Conservation (phyloP, 345 rosid genomes). For the Lepidium africanum region DNA sequence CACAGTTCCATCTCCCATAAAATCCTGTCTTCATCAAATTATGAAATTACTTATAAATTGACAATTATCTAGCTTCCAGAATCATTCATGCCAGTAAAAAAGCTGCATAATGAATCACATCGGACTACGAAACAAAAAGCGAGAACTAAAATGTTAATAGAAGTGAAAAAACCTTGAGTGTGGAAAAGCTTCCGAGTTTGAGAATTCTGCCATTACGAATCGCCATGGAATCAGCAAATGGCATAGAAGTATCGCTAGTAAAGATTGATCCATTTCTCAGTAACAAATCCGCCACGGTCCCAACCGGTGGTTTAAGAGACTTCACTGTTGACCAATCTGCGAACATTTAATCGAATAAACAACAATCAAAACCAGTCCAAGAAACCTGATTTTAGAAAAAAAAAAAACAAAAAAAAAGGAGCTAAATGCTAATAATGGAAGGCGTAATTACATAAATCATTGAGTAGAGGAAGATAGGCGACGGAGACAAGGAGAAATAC, state of each 20-base stretch:
- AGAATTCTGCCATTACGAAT: constrained; percentile 61
- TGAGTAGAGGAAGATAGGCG: constrained; percentile 29
- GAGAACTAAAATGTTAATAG: background rate
- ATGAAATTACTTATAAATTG: background rate
- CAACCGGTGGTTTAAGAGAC: constrained; percentile 23
- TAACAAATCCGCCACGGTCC: constrained; percentile 49
- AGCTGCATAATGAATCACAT: background rate
- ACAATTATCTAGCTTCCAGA: background rate
- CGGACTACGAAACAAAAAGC: background rate
- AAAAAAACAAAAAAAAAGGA: background rate
- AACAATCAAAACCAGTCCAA: background rate
- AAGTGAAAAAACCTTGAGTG: constrained; percentile 46
- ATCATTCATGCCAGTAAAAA: background rate
- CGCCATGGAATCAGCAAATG: constrained; percentile 77
- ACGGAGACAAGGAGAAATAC: constrained; percentile 35
- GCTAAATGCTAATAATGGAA: background rate
- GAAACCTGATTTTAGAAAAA: background rate
- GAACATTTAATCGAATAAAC: background rate
- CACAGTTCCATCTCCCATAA: constrained; percentile 46
- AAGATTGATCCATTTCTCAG: constrained; percentile 67
- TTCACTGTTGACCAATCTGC: constrained; percentile 49
- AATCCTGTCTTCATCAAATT: constrained; percentile 35
- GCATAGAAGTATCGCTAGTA: constrained; percentile 60
- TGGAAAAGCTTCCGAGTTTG: constrained; percentile 56
- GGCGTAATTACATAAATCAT: constrained; percentile 16